A percentile compares a stretch with the other conserved stretches of the same genome.
Conservation (phyloP, 768 basidiomycete species). For the Leccinum arenicola region DNA sequence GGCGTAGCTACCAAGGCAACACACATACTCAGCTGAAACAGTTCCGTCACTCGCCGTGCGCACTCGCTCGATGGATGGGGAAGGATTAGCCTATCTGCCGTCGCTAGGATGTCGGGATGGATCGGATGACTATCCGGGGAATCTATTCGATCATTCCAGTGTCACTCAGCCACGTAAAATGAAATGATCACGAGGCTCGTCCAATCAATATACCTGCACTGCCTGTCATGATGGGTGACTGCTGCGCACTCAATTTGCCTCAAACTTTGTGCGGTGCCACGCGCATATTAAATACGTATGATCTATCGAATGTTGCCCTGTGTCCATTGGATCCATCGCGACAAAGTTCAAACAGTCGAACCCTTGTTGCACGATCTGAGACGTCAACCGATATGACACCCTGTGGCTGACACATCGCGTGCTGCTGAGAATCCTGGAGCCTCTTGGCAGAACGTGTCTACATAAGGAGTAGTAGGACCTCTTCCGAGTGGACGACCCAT, state of each 20-base stretch:
- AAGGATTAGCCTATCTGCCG: background rate
- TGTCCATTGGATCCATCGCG: background rate
- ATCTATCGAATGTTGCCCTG: background rate
- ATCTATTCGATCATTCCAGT: background rate
- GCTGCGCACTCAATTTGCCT: background rate
- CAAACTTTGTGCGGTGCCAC: background rate
- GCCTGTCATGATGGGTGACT: background rate
- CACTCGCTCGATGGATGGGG: background rate
- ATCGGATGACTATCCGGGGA: background rate
- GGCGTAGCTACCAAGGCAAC: background rate
- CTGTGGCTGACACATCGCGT: constrained; percentile 9
- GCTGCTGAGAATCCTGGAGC: background rate
- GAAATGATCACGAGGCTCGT: background rate
- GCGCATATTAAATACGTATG: constrained; percentile 2
- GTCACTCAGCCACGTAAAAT: background rate
- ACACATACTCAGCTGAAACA: background rate
- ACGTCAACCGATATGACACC: constrained; percentile 1
- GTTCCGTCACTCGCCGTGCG: background rate
- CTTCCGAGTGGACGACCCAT: background rate
- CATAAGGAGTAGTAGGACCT: background rate
- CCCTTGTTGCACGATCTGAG: background rate
- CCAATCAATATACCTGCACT: background rate
- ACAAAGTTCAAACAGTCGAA: constrained; percentile 5
- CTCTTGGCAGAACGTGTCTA: background rate
- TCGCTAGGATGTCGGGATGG: background rate